Evolutionary conservation across 2,329 filamentous ascomycete genomes (phyloP).

Genomic region (Aspergillus viridinutans): DNA sequence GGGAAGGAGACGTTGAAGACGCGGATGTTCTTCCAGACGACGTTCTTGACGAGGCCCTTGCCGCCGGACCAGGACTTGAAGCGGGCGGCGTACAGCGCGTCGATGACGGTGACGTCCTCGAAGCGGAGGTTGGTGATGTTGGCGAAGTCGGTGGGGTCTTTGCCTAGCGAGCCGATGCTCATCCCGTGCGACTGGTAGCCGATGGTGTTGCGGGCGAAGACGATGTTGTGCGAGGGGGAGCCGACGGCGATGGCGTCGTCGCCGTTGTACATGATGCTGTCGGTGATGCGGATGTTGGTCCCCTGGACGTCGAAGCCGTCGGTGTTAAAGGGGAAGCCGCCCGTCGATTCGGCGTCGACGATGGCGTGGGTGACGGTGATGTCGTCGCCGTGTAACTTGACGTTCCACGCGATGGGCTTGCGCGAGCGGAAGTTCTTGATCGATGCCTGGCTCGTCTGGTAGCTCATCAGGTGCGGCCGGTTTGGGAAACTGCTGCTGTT

Average conservation of each 20-base stretch:
- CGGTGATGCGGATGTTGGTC: constrained; percentile 25
- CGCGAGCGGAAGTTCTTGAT: constrained; percentile 41
- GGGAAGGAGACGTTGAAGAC: constrained; percentile 45
- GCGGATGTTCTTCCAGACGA: constrained; percentile 44
- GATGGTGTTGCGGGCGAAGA: constrained; percentile 39
- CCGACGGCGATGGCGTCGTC: constrained; percentile 43
- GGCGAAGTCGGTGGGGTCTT: constrained; percentile 32
- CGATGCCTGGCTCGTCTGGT: constrained; percentile 34
- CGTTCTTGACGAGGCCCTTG: constrained; percentile 40
- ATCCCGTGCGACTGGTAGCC: constrained; percentile 44
- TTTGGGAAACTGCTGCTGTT: constrained; percentile 37
- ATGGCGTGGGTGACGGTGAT: constrained; percentile 40
- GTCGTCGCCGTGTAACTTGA: constrained; percentile 37
- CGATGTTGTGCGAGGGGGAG: constrained; percentile 36
- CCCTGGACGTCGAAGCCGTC: constrained; percentile 31
- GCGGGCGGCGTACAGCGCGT: constrained; percentile 40
- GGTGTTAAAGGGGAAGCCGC: constrained; percentile 42
- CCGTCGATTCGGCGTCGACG: constrained; percentile 37
- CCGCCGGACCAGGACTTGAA: constrained; percentile 46
- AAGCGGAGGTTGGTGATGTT: constrained; percentile 43
- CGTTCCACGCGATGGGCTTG: constrained; percentile 44
- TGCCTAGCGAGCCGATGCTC: constrained; percentile 43
- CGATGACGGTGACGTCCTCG: constrained; percentile 40
- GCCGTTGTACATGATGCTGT: constrained; percentile 39
- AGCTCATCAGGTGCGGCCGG: constrained; percentile 41